Percentiles rank a stretch among this genome's conserved stretches.
These are phyloP conservation scores for Xylariales sp. DNA, from an alignment of 2,329 filamentous ascomycete genomes.

Conservation along the genomic window DNA sequence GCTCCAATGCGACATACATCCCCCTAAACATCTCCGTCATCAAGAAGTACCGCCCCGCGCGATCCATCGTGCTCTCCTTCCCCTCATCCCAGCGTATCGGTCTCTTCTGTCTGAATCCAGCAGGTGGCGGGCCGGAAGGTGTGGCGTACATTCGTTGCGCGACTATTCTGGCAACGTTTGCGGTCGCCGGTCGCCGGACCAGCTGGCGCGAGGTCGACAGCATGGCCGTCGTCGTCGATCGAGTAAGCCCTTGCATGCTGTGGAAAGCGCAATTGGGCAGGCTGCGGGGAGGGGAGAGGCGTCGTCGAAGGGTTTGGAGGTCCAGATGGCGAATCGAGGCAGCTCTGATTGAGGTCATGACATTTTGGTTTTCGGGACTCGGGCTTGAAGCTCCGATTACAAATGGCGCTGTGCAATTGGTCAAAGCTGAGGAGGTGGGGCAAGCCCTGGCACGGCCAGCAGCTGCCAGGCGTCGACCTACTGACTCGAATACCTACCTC, in stretches of 20 bases:
- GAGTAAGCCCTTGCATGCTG: constrained; percentile 28
- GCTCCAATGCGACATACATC: constrained; percentile 97
- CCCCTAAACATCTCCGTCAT: constrained; percentile 92
- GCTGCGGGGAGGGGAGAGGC: constrained; percentile 11
- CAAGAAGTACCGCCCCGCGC: constrained; percentile 89
- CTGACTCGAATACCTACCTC: too few relatives aligned
- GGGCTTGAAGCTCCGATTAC: constrained; percentile 10
- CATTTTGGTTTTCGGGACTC: constrained; percentile 8
- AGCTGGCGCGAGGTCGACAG: constrained; percentile 29
- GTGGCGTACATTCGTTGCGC: constrained; percentile 51
- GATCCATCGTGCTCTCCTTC: constrained; percentile 72
- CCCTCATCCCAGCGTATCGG: constrained; percentile 77
- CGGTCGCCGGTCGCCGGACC: constrained; percentile 23
- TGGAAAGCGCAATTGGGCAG: constrained; percentile 11
- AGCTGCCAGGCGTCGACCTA: too few relatives aligned
- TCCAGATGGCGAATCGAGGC: constrained; percentile 9
- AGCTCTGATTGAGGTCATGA: constrained; percentile 11
- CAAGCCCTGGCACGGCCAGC: too few relatives aligned
- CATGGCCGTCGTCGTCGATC: constrained; percentile 18
- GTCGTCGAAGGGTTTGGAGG: constrained; percentile 6
- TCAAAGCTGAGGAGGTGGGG: neutral
- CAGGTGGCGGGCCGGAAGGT: constrained; percentile 72
- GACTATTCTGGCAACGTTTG: constrained; percentile 25
- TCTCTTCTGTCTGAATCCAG: constrained; percentile 72
- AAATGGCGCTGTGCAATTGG: constrained; percentile 8